Evolutionary conservation across 2,329 filamentous ascomycete species (phyloP), one percentile per base, ranked within the genome.

Genomic region (Zasmidium angulare): DNA sequence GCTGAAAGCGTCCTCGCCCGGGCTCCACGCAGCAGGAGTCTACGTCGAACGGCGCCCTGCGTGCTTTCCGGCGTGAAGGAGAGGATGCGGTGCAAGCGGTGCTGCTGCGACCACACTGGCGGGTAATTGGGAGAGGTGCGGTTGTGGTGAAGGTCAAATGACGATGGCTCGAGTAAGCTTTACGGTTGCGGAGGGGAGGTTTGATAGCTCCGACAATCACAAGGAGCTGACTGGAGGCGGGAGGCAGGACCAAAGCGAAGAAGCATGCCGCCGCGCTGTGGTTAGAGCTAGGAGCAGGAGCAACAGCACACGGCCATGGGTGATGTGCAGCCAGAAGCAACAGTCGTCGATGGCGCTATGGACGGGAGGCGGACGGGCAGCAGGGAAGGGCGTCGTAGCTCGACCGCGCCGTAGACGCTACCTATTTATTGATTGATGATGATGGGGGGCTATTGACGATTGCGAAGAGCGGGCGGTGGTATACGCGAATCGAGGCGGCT

Each of bases 151-250:
- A 55, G 23, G 59, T 62, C 60, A 59, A 64, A 63, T 63, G 64
- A 66, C 64, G 64, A 63, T 56, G 59, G 55, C 59, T 53, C 54
- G 46, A 56, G 60, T 58, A 66, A 62, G 62, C 60, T 66, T 62
- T 50, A 56, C 56, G 57, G 60, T 60, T 60, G 64, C 64, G 64
- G 64, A 66, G 64, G 58, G 58, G 54, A 52, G 43, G 58, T 58
- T 31, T 57, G 64, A 63, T 57, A 66, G 64, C 62, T 66, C 59
- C 60, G 57, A 63, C 36, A 48, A 59, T 58, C 55, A 59, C 62
- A 63, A 57, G 60, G 58, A 63, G 64, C 62, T 64, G 58, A 59
- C 56, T 55, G 53, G 58, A 63, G 59, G 61, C 53, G 50, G 54
- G 59, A 50, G 36, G 36, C 36, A 43, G 36, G 36, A 43, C 36